These are phyloP conservation scores for Metarhizium humberi DNA, from an alignment of 2,329 filamentous ascomycete species.

Conservation along the genomic window DNA sequence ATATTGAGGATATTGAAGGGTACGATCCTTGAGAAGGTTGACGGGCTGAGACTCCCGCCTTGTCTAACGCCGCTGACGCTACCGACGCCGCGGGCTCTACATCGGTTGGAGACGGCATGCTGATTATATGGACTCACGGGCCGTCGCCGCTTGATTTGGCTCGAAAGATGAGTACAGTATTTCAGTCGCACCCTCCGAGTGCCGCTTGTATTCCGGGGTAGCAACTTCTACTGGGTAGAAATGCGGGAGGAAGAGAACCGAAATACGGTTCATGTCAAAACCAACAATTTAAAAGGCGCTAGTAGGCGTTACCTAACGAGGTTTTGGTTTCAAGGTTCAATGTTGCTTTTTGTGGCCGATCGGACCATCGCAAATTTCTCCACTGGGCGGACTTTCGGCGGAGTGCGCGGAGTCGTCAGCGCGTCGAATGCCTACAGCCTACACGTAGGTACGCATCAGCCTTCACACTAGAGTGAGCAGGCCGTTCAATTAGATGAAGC, in stretches of 20 bases:
- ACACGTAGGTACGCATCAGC: no score
- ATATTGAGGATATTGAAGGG: constrained; percentile 22
- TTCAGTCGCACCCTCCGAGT: not conserved
- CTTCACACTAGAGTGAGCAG: no score
- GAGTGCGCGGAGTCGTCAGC: no score
- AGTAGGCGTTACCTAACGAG: no score
- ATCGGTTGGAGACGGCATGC: not conserved
- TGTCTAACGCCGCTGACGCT: constrained; percentile 14
- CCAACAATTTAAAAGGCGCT: no score
- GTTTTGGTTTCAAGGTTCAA: no score
- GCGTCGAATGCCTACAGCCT: no score
- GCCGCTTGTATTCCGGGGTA: not conserved
- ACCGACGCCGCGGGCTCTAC: constrained; percentile 6
- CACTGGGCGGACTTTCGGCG: no score
- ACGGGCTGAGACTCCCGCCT: constrained; percentile 13
- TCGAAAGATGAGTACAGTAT: not conserved
- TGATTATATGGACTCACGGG: not conserved
- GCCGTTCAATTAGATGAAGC: no score
- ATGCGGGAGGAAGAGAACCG: not conserved
- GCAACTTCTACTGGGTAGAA: not conserved
- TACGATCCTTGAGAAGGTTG: constrained; percentile 15
- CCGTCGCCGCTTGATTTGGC: not conserved
- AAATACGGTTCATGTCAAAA: no score
- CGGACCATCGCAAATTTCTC: no score
- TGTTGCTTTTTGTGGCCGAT: no score